A percentile compares a stretch with the other conserved stretches of the same genome.
Evolutionary conservation across 768 basidiomycete genomes (phyloP).

Genomic region (Leucocoprinus leucothites): DNA sequence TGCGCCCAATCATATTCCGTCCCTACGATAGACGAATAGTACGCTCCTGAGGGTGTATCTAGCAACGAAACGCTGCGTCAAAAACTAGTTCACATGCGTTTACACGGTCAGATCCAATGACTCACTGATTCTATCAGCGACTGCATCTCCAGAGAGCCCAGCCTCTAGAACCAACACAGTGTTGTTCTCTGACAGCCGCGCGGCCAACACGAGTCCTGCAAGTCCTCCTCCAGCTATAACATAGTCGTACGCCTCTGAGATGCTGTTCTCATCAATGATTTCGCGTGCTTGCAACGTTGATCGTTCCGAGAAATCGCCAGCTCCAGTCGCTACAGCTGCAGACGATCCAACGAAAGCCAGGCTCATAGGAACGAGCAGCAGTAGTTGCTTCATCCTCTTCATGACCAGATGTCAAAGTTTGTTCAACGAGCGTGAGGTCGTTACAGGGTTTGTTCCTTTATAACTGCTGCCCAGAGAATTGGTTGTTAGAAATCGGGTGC

Average conservation of each 20-base stretch:
- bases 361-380: background rate
- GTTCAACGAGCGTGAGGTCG: background rate
- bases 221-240: constrained; percentile 37
- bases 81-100: background rate
- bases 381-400: background rate
- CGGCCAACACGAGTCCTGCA: constrained; percentile 29
- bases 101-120: background rate
- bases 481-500: no score
- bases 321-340: background rate
- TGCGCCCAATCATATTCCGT: constrained; percentile 50
- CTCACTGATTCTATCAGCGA: constrained; percentile 28
- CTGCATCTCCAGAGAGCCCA: constrained; percentile 29
- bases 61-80: background rate
- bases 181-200: constrained; percentile 31
- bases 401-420: background rate
- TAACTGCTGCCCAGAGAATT: no score
- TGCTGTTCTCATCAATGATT: constrained; percentile 4
- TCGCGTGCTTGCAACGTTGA: background rate
- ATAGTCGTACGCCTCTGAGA: constrained; percentile 44
- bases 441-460: background rate
- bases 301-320: background rate
- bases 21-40: constrained; percentile 41
- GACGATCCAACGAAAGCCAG: background rate
- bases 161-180: constrained; percentile 39
- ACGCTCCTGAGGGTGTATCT: constrained; percentile 47